Base-by-base conservation (phyloP, 2,329 filamentous ascomycete genomes). In the Arthrobotrys pseudoclavata region DNA sequence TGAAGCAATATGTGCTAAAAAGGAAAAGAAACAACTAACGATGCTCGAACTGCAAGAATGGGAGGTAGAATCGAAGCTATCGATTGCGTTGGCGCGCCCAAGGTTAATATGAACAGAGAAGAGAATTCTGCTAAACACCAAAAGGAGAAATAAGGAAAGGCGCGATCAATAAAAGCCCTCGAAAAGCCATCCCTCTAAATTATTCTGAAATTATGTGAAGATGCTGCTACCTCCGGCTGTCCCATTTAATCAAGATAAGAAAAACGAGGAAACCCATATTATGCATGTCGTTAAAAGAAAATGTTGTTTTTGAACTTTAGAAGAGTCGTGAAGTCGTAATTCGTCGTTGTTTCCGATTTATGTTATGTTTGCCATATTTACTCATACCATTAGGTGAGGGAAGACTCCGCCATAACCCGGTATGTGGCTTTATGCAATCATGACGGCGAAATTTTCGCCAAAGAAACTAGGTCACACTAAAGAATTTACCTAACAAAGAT, bases 401-500 rank as follows among this genome's bases (percentile, higher is more conserved):
- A 15, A 42, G 7, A 9, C 15, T 24, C 55, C 55, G 55, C 40
- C 1, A 31, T 18, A 10, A 31, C 26, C 18, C 31, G 50, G 48
- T 12, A 20, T 66, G 62, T 20, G 20, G 29, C 26, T 66, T 42
- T 67, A n/a, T n/a, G n/a, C n/a, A n/a, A n/a, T n/a, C n/a, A 18
- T 60, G 34, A 57, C 13, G 29, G 29, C 64, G 9, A 40, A 29
- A 24, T 20, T 68, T 34, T 48, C 24, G 15, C 20, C 31, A 24
- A 24, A 34, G 34, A 26, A 24, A 47, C 31, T 20, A 24, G n/a
- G 15, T 50, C 26, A 18, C 29, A 24, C 34, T 18, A 3, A 5
- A 64, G 22, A 7, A 40, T 22, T 67, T 52, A 76, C 48, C 72
- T 60, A 20, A 76, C 45, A 40, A 76, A 76, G 50, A 70, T 76